Evolutionary conservation across 139 green algal species (phyloP).

Genomic region (Chlorella sp.): DNA sequence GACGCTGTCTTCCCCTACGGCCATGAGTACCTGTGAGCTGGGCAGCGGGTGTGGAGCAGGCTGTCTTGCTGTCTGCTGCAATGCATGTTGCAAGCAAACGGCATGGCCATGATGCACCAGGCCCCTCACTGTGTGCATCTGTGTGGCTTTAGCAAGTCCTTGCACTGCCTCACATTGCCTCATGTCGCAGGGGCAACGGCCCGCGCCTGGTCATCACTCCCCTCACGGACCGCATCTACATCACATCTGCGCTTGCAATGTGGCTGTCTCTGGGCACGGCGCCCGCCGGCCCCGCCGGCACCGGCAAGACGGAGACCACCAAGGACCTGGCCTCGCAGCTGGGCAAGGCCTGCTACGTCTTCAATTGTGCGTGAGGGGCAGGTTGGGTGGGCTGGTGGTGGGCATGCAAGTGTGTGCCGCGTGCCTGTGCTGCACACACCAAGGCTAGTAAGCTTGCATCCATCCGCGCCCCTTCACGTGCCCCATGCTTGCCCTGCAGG

Average conservation of each 20-base stretch:
- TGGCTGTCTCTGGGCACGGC: slow-evolving; percentile 84
- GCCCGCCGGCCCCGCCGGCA: slow-evolving; percentile 80
- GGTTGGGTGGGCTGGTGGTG: neutral
- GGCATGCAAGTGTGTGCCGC: neutral
- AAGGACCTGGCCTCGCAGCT: slow-evolving; percentile 88
- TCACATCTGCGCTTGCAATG: slow-evolving; percentile 91
- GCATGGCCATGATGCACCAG: neutral
- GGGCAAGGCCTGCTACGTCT: slow-evolving; percentile 89
- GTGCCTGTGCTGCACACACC: neutral
- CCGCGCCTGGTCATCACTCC: slow-evolving; percentile 92
- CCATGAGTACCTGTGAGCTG: slow-evolving; percentile 66
- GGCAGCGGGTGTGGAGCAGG: neutral
- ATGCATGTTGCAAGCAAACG: neutral
- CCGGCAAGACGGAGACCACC: slow-evolving; percentile 91
- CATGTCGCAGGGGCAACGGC: slow-evolving; percentile 84
- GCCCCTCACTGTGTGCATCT: neutral
- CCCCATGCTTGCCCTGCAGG: neutral
- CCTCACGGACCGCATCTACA: slow-evolving; percentile 92
- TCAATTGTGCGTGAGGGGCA: slow-evolving; percentile 78
- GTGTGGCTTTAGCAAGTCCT: neutral
- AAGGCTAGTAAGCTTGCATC: neutral
- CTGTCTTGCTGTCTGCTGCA: neutral
- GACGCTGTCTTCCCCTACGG: slow-evolving; percentile 88
- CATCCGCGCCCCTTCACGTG: neutral
- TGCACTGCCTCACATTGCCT: neutral